These are phyloP conservation scores for Yamadazyma kanchanaburiensis DNA, from an alignment of 1,139 yeast species.

Conservation along the genomic window DNA sequence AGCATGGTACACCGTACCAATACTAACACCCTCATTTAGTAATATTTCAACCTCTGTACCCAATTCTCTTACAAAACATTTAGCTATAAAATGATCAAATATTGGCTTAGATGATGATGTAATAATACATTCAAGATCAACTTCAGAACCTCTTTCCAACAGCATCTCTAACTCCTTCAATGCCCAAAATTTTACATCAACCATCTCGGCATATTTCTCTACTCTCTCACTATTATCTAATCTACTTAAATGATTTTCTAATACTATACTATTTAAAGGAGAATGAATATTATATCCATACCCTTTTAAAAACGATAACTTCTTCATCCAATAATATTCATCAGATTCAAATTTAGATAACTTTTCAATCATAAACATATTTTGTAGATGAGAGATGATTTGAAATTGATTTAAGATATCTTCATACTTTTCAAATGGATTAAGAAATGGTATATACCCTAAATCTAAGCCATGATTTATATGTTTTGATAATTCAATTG, in stretches of 20 bases:
- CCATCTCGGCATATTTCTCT: constrained; percentile 7
- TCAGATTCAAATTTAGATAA: constrained; percentile 3
- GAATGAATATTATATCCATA: constrained; percentile 37
- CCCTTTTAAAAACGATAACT: constrained; percentile 27
- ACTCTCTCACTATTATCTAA: constrained; percentile 16
- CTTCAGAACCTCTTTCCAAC: constrained; percentile 2
- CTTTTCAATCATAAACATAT: constrained; percentile 2
- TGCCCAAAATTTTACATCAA: constrained; percentile 18
- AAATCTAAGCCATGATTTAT: constrained; percentile 24
- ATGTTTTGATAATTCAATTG: constrained; percentile 12
- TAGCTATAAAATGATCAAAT: constrained; percentile 12
- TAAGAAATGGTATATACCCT: constrained; percentile 27
- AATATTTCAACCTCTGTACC: constrained; percentile 44
- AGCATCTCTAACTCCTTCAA: constrained; percentile 22
- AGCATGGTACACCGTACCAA: constrained; percentile 46
- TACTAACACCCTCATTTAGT: constrained; percentile 15
- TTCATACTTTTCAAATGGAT: constrained; percentile 21
- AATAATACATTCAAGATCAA: constrained; percentile 22
- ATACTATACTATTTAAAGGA: constrained; percentile 16
- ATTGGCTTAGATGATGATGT: constrained; percentile 21
- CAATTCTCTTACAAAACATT: constrained; percentile 43
- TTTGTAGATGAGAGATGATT: constrained; percentile 24
- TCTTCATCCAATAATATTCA: constrained; percentile 6
- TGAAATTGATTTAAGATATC: constrained; percentile 39
- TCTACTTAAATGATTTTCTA: constrained; percentile 15